Evolutionary conservation across 495 filamentous ascomycete species (phyloP).

Genomic region (Pyrenula aspistea): DNA sequence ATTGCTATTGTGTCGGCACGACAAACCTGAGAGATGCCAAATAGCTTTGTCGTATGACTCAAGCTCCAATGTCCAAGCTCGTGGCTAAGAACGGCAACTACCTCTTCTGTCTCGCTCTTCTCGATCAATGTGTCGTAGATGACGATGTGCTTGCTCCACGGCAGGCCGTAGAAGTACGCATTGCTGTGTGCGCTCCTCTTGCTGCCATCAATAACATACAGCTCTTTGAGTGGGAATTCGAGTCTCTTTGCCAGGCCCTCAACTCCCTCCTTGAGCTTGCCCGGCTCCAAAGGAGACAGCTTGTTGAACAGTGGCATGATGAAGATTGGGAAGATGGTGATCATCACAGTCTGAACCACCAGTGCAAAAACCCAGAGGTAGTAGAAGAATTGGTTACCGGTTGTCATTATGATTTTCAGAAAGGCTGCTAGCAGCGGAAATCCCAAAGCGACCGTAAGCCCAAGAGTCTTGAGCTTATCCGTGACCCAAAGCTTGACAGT

Average conservation of each 20-base stretch:
- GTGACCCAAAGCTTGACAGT: conserved; percentile 78
- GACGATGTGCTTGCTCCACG: conserved; percentile 99
- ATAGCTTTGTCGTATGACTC: conserved; percentile 86
- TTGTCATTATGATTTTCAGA: conserved; percentile 81
- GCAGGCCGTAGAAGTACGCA: conserved; percentile 94
- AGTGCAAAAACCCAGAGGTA: conserved; percentile 92
- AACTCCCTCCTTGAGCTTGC: conserved; percentile 74
- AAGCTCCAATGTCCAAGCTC: conserved; percentile 96
- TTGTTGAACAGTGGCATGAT: conserved; percentile 98
- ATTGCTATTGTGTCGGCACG: neutral
- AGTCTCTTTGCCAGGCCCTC: conserved; percentile 75
- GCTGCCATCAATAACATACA: conserved; percentile 94
- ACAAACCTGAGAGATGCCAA: conserved; percentile 75
- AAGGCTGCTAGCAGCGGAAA: conserved; percentile 82
- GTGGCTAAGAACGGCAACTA: conserved; percentile 88
- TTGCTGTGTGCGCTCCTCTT: conserved; percentile 96
- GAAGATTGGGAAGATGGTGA: conserved; percentile 88
- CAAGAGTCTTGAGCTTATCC: conserved; percentile 85
- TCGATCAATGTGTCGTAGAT: conserved; percentile 97
- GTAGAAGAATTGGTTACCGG: conserved; percentile 88
- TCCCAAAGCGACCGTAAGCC: conserved; percentile 65
- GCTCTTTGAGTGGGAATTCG: conserved; percentile 79
- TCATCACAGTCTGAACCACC: conserved; percentile 78
- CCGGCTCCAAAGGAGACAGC: conserved; percentile 80
- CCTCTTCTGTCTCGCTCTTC: conserved; percentile 81